Evolutionary conservation across 2,329 filamentous ascomycete genomes (phyloP), one percentile per base, ranked within the genome.

Genomic region (Botrytis paeoniae): DNA sequence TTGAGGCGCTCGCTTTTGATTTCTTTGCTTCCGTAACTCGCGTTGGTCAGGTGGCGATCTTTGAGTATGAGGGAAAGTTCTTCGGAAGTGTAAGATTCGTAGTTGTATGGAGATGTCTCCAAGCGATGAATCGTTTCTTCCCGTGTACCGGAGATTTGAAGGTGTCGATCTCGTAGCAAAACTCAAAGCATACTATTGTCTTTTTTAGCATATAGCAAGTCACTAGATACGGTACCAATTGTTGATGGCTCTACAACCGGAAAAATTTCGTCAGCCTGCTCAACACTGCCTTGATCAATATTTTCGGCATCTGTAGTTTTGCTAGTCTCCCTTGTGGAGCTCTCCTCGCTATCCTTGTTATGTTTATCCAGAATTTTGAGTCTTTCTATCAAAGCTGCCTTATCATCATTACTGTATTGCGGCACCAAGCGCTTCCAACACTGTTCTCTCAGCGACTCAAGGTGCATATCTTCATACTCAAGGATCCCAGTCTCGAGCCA

Each of bases 111-210:
- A 9, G 71, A 74, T 2, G 48, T 66, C 22, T 77, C 73, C 3
- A 78, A 71, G 25, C 74, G 69, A 22, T 65, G 22, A 25, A 78
- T 77, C 60, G 77, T 72, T 35, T 78, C 75, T 35, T 77, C 74
- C 7, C 76, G 71, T 10, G 75, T 73, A 22, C 76, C 76, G 1
- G 35, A 51, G 6, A 54, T 43, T 32, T 51, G 45, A 14, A 69
- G 45, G 35, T 29, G 10, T 61, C 77, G 60, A 29, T 77, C 76
- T 10, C 41, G 20, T 6, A 77, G 71, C 39, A 78, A 63, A 22
- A 39, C 37, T 16, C 63, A 65, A 7, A 77, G 68, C 43, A 75
- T 78, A 69, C 75, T 74, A 62, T 77, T 76, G 45, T 78, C 76
- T 41, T 77, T 77, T 18, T 48, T 64, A 2, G n/a, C 63, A 41